Evolutionary conservation across 495 filamentous ascomycete species (phyloP).

Genomic region (Zalerion maritima): DNA sequence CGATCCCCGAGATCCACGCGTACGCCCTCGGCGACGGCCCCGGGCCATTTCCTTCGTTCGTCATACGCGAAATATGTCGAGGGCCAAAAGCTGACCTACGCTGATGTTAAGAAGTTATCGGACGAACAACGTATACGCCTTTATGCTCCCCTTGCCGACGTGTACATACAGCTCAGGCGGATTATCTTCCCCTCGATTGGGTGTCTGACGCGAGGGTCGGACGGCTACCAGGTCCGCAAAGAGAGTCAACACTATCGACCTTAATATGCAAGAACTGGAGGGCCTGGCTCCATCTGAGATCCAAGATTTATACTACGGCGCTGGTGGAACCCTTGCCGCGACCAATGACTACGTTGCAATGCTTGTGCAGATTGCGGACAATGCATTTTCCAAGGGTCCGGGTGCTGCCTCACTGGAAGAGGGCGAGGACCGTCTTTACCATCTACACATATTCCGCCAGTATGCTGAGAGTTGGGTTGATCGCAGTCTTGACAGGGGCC

Average conservation of each 20-base stretch:
- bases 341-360: conserved; percentile 10
- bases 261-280: conserved; percentile 10
- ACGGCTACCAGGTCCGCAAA: conserved; percentile 9
- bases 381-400: conserved; percentile 6
- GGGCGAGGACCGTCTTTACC: conserved; percentile 5
- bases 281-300: conserved; percentile 5
- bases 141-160: conserved; percentile 6
- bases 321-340: conserved; percentile 5
- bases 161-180: conserved; percentile 9
- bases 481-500: conserved; percentile 5
- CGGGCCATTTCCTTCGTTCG: conserved; percentile 6
- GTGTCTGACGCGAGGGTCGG: conserved; percentile 6
- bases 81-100: conserved; percentile 7
- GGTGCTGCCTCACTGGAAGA: conserved; percentile 2
- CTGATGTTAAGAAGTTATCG: conserved; percentile 6
- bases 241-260: conserved; percentile 7
- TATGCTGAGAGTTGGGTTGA: conserved; percentile 5
- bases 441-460: conserved; percentile 7
- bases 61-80: conserved; percentile 11
- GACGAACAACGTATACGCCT: conserved; percentile 8
- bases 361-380: conserved; percentile 8
- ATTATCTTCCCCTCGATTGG: conserved; percentile 10
- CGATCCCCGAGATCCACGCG: conserved; percentile 8
- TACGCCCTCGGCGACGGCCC: conserved; percentile 8
- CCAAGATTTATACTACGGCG: conserved; percentile 6